phyloP scores from a whole-genome alignment of 1,139 yeast species.

The Yamadazyma sp. region DNA sequence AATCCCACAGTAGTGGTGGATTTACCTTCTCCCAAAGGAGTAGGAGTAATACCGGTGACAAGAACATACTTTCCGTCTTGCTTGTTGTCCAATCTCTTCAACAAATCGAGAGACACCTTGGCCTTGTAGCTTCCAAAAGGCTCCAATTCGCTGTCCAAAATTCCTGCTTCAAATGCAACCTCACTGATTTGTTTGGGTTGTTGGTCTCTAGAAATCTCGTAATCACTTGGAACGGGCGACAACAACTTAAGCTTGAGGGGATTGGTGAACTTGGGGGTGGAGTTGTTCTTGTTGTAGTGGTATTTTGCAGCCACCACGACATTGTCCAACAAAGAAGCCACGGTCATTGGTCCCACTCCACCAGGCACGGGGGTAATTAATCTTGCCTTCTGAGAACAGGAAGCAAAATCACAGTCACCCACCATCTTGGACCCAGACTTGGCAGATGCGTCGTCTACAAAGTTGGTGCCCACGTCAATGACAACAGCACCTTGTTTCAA shows the following conservation, averaged over 20 bases:
- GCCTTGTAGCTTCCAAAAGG: slow-evolving; percentile 93
- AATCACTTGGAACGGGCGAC: slow-evolving; percentile 91
- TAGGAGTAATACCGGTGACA: slow-evolving; percentile 97
- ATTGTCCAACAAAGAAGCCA: slow-evolving; percentile 89
- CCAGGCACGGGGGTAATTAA: slow-evolving; percentile 97
- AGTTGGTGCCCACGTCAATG: slow-evolving; percentile 96
- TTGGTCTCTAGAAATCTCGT: slow-evolving; percentile 88
- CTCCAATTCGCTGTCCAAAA: slow-evolving; percentile 79
- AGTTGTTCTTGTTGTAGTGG: slow-evolving; percentile 44
- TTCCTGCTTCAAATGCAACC: slow-evolving; percentile 84
- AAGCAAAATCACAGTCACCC: slow-evolving; percentile 87
- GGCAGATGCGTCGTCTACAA: slow-evolving; percentile 69
- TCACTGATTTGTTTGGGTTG: slow-evolving; percentile 80
- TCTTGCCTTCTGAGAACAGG: slow-evolving; percentile 65
- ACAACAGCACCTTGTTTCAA: slow-evolving; percentile 81
- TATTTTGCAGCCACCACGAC: slow-evolving; percentile 79
- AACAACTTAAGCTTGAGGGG: slow-evolving; percentile 66
- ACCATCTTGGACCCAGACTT: slow-evolving; percentile 85
- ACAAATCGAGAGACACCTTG: slow-evolving; percentile 73
- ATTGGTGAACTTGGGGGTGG: slow-evolving; percentile 51
- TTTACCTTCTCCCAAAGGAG: slow-evolving; percentile 98
- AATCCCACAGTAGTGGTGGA: slow-evolving; percentile 96
- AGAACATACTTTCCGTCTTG: slow-evolving; percentile 85
- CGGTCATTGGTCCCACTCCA: slow-evolving; percentile 99
- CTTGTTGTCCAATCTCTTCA: slow-evolving; percentile 69